Evolutionary conservation across 2,329 filamentous ascomycete genomes (phyloP), one percentile per base, ranked within the genome.

Genomic region (Fusarium coffeatum): DNA sequence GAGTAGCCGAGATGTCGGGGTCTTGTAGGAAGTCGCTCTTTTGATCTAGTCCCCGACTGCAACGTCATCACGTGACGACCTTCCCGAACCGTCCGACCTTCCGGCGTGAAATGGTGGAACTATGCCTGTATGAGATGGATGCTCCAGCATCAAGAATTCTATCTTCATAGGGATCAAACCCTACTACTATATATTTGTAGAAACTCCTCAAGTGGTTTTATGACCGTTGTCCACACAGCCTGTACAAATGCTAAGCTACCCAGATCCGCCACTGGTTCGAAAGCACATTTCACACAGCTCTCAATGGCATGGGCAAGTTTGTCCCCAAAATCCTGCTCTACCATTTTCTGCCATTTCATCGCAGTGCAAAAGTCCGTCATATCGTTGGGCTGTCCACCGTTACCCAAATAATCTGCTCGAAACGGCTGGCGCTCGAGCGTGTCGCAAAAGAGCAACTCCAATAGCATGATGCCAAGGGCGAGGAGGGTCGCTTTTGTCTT

Each of bases 11-110:
- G 22, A 34, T 40, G 23, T 64, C 59, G 51, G 61, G 22, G 30
- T 64, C 48, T 64, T 64, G 60, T 57, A 46, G 11, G 22, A 27
- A 8, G 60, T 59, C 61, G 59, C 61, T 64, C 25, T 64, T 42
- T 64, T 64, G 60, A 64, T 64, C 59, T 59, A 64, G 45, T 59
- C 51, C 32, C 61, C 61, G 54, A 40, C 5, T 7, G 6, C 5
- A 6, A 10, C 3, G 12, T 2, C 1, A 22, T 40, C 61, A 64
- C 61, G 61, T 64, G 61, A 23, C 23, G 4, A 4, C 23, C 23
- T 23, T 27, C 25, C 25, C 25, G 7, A 27, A 7, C 6, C 2
- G 25, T 27, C 25, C 25, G 25, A 9, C 8, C 25, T 27, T 3
- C 25, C 25, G 25, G 8, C 6, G 25, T 30, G 30, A 7, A 15